Conservation (phyloP, 306 rosid genomes). For the peach (Prunus persica) region DNA sequence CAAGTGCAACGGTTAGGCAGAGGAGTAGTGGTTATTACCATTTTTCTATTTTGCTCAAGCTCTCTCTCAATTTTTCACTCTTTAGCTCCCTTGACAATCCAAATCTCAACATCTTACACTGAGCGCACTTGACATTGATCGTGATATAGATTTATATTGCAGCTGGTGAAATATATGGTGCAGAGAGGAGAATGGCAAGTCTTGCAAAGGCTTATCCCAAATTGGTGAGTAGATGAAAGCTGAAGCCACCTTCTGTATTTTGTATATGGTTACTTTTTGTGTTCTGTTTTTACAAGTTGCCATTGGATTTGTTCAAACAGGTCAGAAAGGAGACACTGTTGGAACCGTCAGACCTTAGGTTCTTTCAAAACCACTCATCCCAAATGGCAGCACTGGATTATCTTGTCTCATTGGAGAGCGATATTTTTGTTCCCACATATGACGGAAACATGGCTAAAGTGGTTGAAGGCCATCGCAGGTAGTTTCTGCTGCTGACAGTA, state of each 20-base stretch:
- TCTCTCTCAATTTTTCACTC: no score
- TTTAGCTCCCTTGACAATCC: no score
- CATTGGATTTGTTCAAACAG: conserved; percentile 43
- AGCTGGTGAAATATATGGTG: conserved; percentile 98
- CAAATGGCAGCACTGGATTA: conserved; percentile 99
- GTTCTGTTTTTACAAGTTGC: conserved; percentile 13
- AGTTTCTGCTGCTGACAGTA: conserved; percentile 9
- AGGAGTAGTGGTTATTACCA: no score
- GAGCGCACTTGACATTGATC: conserved; percentile 83
- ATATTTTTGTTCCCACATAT: conserved; percentile 93
- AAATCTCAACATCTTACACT: conserved; percentile 40
- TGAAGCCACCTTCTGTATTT: conserved; percentile 12
- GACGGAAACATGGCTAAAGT: conserved; percentile 99
- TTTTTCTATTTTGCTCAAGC: no score
- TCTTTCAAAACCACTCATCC: conserved; percentile 94
- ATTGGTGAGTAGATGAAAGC: conserved; percentile 51
- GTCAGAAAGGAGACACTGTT: conserved; percentile 92
- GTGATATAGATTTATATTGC: conserved; percentile 84
- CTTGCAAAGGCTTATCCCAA: conserved; percentile 80
- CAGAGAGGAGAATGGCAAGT: conserved; percentile 68
- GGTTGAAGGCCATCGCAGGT: conserved; percentile 99
- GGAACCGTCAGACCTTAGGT: conserved; percentile 75
- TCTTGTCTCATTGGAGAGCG: conserved; percentile 93
- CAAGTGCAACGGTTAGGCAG: no score
- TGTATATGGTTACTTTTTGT: conserved; percentile 12